Percentiles rank a stretch among this genome's conserved stretches.
phyloP scores from a whole-genome alignment of 2,329 filamentous ascomycete genomes.

The Chaetomiaceae sp. region DNA sequence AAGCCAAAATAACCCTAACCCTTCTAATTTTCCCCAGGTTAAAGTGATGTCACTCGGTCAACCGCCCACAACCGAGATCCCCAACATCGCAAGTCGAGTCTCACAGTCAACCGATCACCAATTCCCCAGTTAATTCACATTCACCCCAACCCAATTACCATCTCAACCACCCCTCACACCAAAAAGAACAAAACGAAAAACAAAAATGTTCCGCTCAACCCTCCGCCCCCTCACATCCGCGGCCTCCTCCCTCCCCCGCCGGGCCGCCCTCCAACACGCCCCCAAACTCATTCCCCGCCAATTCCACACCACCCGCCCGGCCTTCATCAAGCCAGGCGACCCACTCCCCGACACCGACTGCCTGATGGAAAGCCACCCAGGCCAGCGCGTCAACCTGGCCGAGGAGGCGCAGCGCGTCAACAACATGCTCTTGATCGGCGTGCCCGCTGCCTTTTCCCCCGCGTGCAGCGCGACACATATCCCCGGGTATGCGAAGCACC shows the following conservation, averaged over 20 bases:
- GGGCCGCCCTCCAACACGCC: background rate
- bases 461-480: conserved; percentile 64
- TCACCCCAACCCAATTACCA: background rate
- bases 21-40: background rate
- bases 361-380: conserved; percentile 79
- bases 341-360: conserved; percentile 71
- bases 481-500: conserved; percentile 79
- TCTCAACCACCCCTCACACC: background rate
- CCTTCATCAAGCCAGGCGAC: conserved; percentile 73
- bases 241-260: background rate
- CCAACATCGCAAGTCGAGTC: no score
- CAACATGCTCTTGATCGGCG: conserved; percentile 79
- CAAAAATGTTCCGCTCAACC: conserved; percentile 10
- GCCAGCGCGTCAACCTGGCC: conserved; percentile 84
- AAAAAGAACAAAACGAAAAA: background rate
- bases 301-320: conserved; percentile 63
- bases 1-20: no score
- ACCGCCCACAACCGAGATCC: background rate
- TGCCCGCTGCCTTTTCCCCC: conserved; percentile 70
- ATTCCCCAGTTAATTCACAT: no score
- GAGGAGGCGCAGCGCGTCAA: conserved; percentile 62
- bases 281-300: background rate
- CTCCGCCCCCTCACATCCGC: conserved; percentile 6
- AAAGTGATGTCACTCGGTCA: background rate
- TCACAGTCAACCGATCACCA: no score